A percentile compares a stretch with the other conserved stretches of the same genome.
Evolutionary conservation across 2,329 filamentous ascomycete genomes (phyloP).

Genomic region (Trichoderma sp.): DNA sequence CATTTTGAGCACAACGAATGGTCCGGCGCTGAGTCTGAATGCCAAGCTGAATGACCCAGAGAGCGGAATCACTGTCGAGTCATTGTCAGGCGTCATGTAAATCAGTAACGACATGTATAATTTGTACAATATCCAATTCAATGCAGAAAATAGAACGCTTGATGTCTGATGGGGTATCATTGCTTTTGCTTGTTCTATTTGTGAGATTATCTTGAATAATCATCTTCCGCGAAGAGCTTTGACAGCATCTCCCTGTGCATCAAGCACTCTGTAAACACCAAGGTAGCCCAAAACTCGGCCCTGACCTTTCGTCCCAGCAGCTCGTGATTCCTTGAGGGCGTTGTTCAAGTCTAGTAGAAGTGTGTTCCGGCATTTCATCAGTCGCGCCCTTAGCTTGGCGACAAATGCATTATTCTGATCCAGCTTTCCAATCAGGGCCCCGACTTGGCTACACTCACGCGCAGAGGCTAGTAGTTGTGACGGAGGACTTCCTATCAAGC

Average conservation of each 20-base stretch:
- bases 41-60: constrained; percentile 68
- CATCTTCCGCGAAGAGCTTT: constrained; percentile 43
- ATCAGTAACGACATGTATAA: constrained; percentile 26
- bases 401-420: constrained; percentile 50
- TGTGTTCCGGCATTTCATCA: constrained; percentile 53
- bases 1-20: constrained; percentile 82
- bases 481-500: constrained; percentile 45
- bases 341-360: constrained; percentile 54
- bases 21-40: constrained; percentile 81
- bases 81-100: constrained; percentile 55
- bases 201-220: background rate
- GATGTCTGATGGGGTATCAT: constrained; percentile 31
- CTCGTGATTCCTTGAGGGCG: constrained; percentile 45
- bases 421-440: constrained; percentile 42
- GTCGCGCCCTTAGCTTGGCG: constrained; percentile 50
- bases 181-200: background rate
- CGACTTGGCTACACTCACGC: constrained; percentile 43
- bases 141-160: background rate
- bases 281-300: constrained; percentile 50
- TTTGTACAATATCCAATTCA: constrained; percentile 40
- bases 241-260: constrained; percentile 52
- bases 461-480: constrained; percentile 46
- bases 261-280: constrained; percentile 50
- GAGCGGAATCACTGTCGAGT: constrained; percentile 51
- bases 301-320: constrained; percentile 42